Base-by-base conservation (phyloP, 2,329 filamentous ascomycete genomes). In the Samsoniella hepiali region DNA sequence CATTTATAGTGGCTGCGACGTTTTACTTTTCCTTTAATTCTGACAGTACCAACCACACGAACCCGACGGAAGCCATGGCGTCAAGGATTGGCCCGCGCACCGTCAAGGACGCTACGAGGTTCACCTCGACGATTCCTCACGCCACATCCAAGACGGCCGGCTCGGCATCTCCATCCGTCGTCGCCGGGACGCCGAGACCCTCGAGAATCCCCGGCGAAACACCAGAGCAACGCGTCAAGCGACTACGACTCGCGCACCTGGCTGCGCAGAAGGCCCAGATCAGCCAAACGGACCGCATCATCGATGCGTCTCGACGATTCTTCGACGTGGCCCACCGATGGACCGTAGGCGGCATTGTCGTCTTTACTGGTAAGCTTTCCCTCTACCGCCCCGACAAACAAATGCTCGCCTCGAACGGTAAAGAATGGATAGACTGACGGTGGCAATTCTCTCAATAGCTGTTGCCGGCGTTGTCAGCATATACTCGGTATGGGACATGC, bases 91-190 rank as follows among this genome's bases (percentile, higher is more conserved):
- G 78, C 67, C 83, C 89, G 65, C 88, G 89, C 73, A 91, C 86
- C 77, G 88, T 90, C 74, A 86, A 85, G 70, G 91, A 93, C 75
- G 91, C 91, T 68, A 95, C 91, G 71, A 88, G 90, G 73, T 95
- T 80, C 73, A 80, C 78, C 42, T 79, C 78, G 63, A 79, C 77
- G 64, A 78, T 79, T 64, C 78, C 78, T 59, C 90, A 92, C 77
- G 90, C 89, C 69, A 83, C 83, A 67, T 85, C 86, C 68, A 90
- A 90, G 73, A 75, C 82, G 49, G 71, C 71, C 65, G 75, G 74
- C 62, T 74, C 77, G 34, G 70, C 69, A 15, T 45, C 62, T 10
- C 34, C 44, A 5, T 53, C 61, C 45, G 42, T 44, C 62, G 68
- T 66, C 29, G 65, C 66, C 59, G 60, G 68, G 31, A 64, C 65